Evolutionary conservation across 1,284 basidiomycete species (phyloP).

Genomic region (Rhizoctonia solani): DNA sequence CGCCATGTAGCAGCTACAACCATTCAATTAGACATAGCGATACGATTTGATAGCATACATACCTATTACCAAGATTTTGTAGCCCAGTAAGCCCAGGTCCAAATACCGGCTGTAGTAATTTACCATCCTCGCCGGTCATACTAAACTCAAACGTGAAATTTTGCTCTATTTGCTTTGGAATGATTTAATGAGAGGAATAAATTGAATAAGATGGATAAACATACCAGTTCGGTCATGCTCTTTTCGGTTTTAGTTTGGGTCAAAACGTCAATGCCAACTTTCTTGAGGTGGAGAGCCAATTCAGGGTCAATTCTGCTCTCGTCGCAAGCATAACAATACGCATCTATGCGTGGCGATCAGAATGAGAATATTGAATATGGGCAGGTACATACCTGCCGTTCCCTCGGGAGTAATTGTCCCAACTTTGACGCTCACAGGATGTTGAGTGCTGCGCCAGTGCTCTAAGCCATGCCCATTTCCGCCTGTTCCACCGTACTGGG

Average conservation of each 20-base stretch:
- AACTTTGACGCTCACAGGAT: slow-evolving; percentile 89
- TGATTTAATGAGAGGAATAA: background rate
- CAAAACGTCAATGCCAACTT: slow-evolving; percentile 87
- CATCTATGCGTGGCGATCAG: slow-evolving; percentile 57
- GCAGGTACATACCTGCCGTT: slow-evolving; percentile 65
- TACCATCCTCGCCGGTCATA: slow-evolving; percentile 87
- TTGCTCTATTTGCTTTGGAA: slow-evolving; percentile 89
- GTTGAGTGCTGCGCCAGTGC: slow-evolving; percentile 78
- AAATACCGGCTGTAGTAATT: slow-evolving; percentile 85
- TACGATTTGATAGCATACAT: slow-evolving; percentile 31
- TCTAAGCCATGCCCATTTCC: slow-evolving; percentile 91
- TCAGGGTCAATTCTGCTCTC: slow-evolving; percentile 85
- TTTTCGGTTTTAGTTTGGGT: slow-evolving; percentile 93
- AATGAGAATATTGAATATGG: background rate
- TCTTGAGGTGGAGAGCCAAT: slow-evolving; percentile 72
- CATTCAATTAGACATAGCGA: background rate
- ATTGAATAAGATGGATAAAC: slow-evolving; percentile 40
- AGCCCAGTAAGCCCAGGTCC: slow-evolving; percentile 90
- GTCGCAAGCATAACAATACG: slow-evolving; percentile 94
- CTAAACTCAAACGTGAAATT: slow-evolving; percentile 96
- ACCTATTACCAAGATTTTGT: slow-evolving; percentile 93
- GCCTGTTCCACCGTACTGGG: slow-evolving; percentile 82
- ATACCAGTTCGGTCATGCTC: slow-evolving; percentile 91
- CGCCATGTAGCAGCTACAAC: slow-evolving; percentile 90
- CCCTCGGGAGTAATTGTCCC: slow-evolving; percentile 98